These are phyloP conservation scores for Ogataea minuta DNA, from an alignment of 805 yeast species.

Conservation along the genomic window DNA sequence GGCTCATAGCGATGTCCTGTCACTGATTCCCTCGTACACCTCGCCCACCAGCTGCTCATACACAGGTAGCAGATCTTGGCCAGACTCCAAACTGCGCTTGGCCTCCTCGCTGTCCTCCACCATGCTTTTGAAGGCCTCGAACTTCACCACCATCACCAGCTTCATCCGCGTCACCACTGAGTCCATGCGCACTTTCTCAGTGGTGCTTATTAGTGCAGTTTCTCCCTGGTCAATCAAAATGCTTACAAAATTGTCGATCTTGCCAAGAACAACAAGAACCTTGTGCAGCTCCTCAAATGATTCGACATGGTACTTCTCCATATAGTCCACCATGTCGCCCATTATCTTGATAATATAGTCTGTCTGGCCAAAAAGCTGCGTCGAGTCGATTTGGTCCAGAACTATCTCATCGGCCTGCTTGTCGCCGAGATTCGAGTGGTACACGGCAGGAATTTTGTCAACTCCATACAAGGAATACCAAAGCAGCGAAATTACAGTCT, in stretches of 20 bases:
- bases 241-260: constrained; percentile 32
- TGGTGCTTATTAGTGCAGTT: constrained; percentile 25
- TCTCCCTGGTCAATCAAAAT: constrained; percentile 29
- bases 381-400: constrained; percentile 16
- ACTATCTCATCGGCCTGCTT: constrained; percentile 7
- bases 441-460: constrained; percentile 29
- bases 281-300: constrained; percentile 24
- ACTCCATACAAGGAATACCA: constrained; percentile 55
- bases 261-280: constrained; percentile 24
- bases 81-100: constrained; percentile 8
- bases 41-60: constrained; percentile 35
- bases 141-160: constrained; percentile 26
- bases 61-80: constrained; percentile 7
- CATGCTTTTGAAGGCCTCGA: constrained; percentile 28
- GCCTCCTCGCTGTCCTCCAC: constrained; percentile 9
- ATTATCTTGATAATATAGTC: constrained; percentile 61
- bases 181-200: constrained; percentile 36
- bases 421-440: constrained; percentile 23
- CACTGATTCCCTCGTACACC: constrained; percentile 36
- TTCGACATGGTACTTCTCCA: constrained; percentile 39
- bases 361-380: constrained; percentile 52
- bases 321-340: constrained; percentile 64
- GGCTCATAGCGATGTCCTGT: constrained; percentile 32
- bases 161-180: constrained; percentile 34
- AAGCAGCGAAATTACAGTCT: constrained; percentile 49